phyloP scores from a whole-genome alignment of 73 alveolate genomes.

The Blepharisma japonicum region DNA sequence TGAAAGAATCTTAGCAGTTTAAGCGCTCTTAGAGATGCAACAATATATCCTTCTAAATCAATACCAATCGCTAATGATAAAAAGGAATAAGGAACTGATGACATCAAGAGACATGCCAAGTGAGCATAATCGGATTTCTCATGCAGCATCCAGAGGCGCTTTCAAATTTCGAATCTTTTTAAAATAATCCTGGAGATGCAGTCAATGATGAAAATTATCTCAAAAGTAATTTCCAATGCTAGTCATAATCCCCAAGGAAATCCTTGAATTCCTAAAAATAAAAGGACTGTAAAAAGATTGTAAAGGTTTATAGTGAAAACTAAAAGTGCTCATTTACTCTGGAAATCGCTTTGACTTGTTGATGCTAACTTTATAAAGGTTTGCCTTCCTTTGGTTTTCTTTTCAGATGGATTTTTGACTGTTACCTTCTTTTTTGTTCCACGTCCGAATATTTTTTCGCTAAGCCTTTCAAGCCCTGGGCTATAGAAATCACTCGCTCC shows the following conservation, averaged over 20 bases:
- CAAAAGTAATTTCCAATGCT: conserved; percentile 35
- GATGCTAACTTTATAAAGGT: not conserved
- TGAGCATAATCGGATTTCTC: not conserved
- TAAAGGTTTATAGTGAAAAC: conserved; percentile 21
- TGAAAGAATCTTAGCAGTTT: conserved; percentile 18
- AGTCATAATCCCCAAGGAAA: conserved; percentile 50
- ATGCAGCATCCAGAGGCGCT: no score
- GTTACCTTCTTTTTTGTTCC: not conserved
- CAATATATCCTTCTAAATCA: not conserved
- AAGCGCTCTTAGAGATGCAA: not conserved
- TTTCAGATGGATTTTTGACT: no score
- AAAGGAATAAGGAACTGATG: conserved; percentile 30
- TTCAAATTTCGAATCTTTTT: no score
- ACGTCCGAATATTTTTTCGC: not conserved
- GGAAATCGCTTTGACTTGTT: not conserved
- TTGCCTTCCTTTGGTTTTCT: no score
- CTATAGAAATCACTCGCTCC: no score
- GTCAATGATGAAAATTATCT: conserved; percentile 42
- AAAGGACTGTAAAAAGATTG: conserved; percentile 41
- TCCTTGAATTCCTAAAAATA: conserved; percentile 47
- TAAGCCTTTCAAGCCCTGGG: conserved; percentile 15
- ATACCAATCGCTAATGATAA: not conserved
- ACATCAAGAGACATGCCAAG: not conserved
- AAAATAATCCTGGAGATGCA: conserved; percentile 11
- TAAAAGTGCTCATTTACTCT: not conserved